Evolutionary conservation across 2,329 filamentous ascomycete species (phyloP).

Genomic region (Microdochium bolleyi): DNA sequence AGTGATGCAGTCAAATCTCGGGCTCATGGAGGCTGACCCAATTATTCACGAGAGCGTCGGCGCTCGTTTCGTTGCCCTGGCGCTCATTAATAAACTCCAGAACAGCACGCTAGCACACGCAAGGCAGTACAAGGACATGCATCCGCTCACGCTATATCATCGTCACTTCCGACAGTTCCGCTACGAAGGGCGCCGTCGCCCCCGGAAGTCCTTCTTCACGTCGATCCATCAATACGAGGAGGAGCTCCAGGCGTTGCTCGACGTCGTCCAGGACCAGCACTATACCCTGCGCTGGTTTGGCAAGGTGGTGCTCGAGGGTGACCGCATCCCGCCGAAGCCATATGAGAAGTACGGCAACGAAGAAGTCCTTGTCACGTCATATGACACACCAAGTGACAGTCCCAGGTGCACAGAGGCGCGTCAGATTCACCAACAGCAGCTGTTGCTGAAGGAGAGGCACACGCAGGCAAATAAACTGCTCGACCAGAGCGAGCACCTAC

Average conservation of each 20-base stretch:
- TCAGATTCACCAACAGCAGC: background rate
- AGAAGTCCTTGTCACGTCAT: too few species aligned
- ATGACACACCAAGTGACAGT: background rate
- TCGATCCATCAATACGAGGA: background rate
- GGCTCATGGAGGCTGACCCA: background rate
- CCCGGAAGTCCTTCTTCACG: background rate
- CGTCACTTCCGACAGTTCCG: background rate
- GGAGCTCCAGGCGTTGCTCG: background rate
- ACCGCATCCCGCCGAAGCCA: background rate
- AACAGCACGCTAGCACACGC: background rate
- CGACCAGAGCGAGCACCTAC: background rate
- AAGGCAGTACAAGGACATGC: background rate
- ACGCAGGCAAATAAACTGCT: background rate
- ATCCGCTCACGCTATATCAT: background rate
- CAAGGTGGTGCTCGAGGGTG: background rate
- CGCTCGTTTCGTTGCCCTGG: background rate
- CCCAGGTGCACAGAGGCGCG: background rate
- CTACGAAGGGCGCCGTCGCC: background rate
- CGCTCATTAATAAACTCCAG: background rate
- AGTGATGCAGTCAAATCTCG: too few species aligned
- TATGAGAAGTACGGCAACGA: background rate
- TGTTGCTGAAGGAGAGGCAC: background rate
- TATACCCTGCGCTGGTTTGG: background rate
- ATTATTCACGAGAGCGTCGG: background rate
- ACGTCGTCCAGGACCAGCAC: background rate